A percentile compares a stretch with the other conserved stretches of the same genome.
These are phyloP conservation scores for Colletotrichum sp. DNA, from an alignment of 2,329 filamentous ascomycete genomes.

Conservation along the genomic window DNA sequence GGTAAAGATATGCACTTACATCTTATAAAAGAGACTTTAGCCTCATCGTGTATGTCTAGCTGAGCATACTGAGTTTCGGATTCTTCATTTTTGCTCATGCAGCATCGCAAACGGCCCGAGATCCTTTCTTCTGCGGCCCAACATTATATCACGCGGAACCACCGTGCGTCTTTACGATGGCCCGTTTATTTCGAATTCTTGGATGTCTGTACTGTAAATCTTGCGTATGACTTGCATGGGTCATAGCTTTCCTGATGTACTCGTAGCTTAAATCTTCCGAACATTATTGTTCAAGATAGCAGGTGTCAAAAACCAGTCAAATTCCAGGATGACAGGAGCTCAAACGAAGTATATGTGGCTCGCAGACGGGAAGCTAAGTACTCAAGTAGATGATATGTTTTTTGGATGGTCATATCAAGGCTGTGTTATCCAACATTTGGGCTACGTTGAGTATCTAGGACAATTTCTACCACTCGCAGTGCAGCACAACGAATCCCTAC, in stretches of 20 bases:
- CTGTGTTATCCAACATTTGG: not conserved
- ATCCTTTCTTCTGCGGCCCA: not conserved
- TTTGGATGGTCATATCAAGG: not conserved
- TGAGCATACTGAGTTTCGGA: not conserved
- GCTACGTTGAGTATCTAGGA: not conserved
- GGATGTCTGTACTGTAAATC: not conserved
- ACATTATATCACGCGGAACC: not conserved
- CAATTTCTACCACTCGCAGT: not conserved
- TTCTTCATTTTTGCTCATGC: not conserved
- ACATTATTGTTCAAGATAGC: not conserved
- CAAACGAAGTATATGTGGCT: not conserved
- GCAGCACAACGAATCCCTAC: not conserved
- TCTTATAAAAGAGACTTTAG: not conserved
- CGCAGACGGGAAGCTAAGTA: not conserved
- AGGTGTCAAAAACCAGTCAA: not conserved
- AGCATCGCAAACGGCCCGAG: not conserved
- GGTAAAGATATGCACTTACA: not conserved
- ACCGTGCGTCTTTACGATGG: not conserved
- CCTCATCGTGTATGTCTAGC: not conserved
- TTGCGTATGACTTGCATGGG: not conserved
- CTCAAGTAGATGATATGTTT: not conserved
- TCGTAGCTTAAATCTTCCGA: not conserved
- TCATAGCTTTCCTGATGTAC: not conserved
- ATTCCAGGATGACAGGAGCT: not conserved
- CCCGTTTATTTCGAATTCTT: not conserved